Conservation (phyloP, 1,139 yeast species). For the Hansenula lynferdii region DNA sequence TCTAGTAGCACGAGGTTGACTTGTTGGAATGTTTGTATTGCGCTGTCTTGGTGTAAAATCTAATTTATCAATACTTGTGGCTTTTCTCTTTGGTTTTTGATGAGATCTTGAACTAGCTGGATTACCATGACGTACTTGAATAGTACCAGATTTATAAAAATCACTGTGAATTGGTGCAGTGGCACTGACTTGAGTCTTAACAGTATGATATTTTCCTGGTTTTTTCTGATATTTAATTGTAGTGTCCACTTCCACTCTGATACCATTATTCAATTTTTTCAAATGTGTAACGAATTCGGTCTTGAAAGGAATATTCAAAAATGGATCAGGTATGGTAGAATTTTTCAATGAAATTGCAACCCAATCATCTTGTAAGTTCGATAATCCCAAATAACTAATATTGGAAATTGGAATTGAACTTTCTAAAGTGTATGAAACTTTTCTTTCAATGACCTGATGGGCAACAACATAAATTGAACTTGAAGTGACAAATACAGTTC, state of each 20-base stretch:
- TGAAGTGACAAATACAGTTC: conserved; percentile 67
- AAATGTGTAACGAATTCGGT: conserved; percentile 84
- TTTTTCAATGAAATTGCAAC: conserved; percentile 64
- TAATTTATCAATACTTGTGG: conserved; percentile 14
- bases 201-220: conserved; percentile 74
- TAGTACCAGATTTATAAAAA: conserved; percentile 81
- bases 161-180: conserved; percentile 65
- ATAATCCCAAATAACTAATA: conserved; percentile 63
- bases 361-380: conserved; percentile 91
- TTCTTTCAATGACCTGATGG: conserved; percentile 67
- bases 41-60: conserved; percentile 21
- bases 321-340: conserved; percentile 65
- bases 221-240: conserved; percentile 84
- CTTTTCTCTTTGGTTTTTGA: conserved; percentile 59
- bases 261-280: conserved; percentile 53
- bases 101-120: conserved; percentile 69
- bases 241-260: conserved; percentile 64
- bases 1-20: conserved; percentile 13
- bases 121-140: conserved; percentile 74
- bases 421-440: conserved; percentile 65
- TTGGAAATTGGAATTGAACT: conserved; percentile 53
- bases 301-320: conserved; percentile 77
- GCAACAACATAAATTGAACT: conserved; percentile 62
- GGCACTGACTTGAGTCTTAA: conserved; percentile 60
- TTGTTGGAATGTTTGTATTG: conserved; percentile 4